These are phyloP conservation scores for Boletellus ananiceps DNA, from an alignment of 768 basidiomycete species.

Conservation along the genomic window DNA sequence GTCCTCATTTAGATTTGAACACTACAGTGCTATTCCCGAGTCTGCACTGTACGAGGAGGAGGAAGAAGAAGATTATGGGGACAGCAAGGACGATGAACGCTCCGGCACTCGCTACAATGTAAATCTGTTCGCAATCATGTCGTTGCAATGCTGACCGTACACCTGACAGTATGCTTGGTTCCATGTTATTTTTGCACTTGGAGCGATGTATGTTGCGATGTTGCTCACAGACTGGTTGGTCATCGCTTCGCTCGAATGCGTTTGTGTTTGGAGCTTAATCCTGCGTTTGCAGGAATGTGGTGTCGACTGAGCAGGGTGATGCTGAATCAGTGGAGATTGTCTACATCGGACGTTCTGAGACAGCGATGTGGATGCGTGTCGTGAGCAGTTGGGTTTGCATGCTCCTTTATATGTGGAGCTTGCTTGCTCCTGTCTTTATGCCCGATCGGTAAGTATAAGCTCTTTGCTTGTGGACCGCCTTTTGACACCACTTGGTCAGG, in stretches of 20 bases:
- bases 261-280: conserved; percentile 2
- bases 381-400: conserved; percentile 96
- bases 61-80: conserved; percentile 66
- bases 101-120: conserved; percentile 94
- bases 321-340: conserved; percentile 63
- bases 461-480: not conserved
- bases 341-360: conserved; percentile 91
- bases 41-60: conserved; percentile 82
- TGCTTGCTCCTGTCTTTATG: conserved; percentile 84
- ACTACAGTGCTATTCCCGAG: conserved; percentile 77
- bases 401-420: conserved; percentile 78
- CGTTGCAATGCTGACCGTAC: not conserved
- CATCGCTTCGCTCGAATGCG: not conserved
- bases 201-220: conserved; percentile 97
- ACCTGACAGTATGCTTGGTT: conserved; percentile 88
- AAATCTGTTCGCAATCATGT: conserved; percentile 22
- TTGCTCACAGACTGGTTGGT: conserved; percentile 94
- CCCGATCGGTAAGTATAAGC: conserved; percentile 69
- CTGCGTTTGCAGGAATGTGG: conserved; percentile 56
- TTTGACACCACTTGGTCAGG: conserved; percentile 11
- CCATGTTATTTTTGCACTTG: conserved; percentile 95
- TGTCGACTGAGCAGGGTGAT: conserved; percentile 50
- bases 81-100: conserved; percentile 87
- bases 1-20: not conserved
- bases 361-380: conserved; percentile 99